Percentiles rank a stretch among this genome's conserved stretches.
Conservation (phyloP, 345 rosid species). For the Melaleuca alternifolia region DNA sequence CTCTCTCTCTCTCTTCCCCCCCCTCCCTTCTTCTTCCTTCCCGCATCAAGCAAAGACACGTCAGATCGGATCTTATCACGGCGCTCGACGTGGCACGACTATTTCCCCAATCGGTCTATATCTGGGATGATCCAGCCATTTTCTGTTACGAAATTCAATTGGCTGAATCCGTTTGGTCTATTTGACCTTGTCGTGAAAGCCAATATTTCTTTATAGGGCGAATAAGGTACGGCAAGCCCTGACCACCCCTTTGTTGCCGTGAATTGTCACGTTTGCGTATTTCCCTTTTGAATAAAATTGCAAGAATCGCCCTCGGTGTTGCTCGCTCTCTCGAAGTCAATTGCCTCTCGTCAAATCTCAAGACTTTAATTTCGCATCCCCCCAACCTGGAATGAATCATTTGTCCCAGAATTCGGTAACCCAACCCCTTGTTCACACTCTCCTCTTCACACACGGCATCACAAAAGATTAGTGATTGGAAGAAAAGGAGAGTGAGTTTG, state of each 20-base stretch:
- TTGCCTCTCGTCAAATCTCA: neutral
- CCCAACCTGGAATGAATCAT: rapidly evolving
- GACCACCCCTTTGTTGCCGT: neutral
- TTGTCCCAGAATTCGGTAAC: neutral
- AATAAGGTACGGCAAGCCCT: neutral
- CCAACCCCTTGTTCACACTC: neutral
- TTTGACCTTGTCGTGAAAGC: too few species aligned
- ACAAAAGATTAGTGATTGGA: neutral
- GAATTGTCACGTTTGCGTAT: neutral
- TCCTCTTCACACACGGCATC: neutral
- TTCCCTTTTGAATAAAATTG: neutral
- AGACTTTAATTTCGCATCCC: neutral
- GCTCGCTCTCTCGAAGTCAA: neutral
- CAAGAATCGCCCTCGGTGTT: neutral
- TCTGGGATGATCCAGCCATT: neutral
- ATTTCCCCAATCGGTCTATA: neutral
- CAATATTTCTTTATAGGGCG: neutral
- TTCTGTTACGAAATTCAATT: neutral
- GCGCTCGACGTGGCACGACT: neutral
- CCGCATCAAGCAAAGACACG: neutral
- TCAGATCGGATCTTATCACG: neutral
- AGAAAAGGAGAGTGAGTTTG: too few species aligned
- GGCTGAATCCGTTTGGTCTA: neutral
- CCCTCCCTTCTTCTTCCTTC: neutral
- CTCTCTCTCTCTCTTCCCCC: too few species aligned